phyloP scores from a whole-genome alignment of 2,329 filamentous ascomycete species.

The Neonectria faginata region DNA sequence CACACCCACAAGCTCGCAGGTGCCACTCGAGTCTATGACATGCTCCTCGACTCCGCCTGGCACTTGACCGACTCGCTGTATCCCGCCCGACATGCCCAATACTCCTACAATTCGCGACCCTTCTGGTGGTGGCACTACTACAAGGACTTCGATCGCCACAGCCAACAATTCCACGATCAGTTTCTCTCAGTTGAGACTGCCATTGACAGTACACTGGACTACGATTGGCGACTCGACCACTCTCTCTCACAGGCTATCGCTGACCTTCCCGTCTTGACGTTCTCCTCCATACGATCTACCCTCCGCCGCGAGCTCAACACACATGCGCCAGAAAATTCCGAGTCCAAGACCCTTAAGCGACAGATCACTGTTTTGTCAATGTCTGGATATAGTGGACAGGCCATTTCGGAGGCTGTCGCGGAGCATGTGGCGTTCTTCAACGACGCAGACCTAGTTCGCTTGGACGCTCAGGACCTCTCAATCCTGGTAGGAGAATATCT shows the following conservation, averaged over 20 bases:
- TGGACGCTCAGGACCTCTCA: slow-evolving; percentile 78
- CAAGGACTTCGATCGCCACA: slow-evolving; percentile 49
- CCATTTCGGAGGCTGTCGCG: slow-evolving; percentile 63
- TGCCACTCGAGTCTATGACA: slow-evolving; percentile 47
- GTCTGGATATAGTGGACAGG: slow-evolving; percentile 54
- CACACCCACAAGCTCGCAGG: slow-evolving; percentile 36
- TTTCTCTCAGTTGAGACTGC: slow-evolving; percentile 43
- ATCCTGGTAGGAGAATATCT: slow-evolving; percentile 77
- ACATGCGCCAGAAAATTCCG: slow-evolving; percentile 45
- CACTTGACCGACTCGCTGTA: slow-evolving; percentile 51
- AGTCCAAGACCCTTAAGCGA: slow-evolving; percentile 50
- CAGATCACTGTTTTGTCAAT: slow-evolving; percentile 54
- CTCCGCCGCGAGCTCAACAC: slow-evolving; percentile 48
- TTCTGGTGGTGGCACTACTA: slow-evolving; percentile 57
- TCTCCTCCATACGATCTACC: slow-evolving; percentile 47
- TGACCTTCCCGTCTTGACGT: slow-evolving; percentile 51
- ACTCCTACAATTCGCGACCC: slow-evolving; percentile 50
- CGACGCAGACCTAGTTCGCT: slow-evolving; percentile 73
- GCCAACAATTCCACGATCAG: slow-evolving; percentile 47
- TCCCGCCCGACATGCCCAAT: slow-evolving; percentile 50
- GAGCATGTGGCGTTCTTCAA: slow-evolving; percentile 71
- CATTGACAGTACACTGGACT: slow-evolving; percentile 46
- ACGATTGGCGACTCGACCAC: slow-evolving; percentile 49
- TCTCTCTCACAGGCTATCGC: slow-evolving; percentile 51
- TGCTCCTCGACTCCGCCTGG: slow-evolving; percentile 54